Evolutionary conservation across 345 rosid genomes (phyloP), one percentile per base, ranked within the genome.

Genomic region (Aethionema arabicum): DNA sequence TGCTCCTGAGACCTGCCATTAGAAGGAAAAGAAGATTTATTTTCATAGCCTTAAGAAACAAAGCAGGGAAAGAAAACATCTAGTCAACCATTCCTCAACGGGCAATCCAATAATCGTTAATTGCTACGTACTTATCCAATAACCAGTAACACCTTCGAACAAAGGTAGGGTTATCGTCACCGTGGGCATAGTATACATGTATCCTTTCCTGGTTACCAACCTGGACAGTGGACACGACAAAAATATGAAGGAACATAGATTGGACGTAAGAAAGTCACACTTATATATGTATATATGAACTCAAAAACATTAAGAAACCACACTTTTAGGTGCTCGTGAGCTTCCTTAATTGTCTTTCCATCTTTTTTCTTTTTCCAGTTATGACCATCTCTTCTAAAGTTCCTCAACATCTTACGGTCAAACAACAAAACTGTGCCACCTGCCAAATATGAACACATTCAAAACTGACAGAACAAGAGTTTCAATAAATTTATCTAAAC

Each of bases 131-230:
- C 99, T 95, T 95, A 75, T 95, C 97, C 59, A 95, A 86, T 60
- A 95, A 82, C 99, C 99, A 95, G 64, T 95, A 95, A 82, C 97
- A 90, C 78, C 99, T 81, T 61, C 99, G 96, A 37, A 90, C 97
- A 72, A 95, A 95, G 11, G 99, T 87, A 30, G 88, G 85, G 56
- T 77, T 82, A 66, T 83, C 96, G 46, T 83, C 84, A 40, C 99
- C 99, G 15, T 95, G 99, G 6, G 99, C 99, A 73, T 95, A 95
- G 66, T 95, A 95, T 43, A 95, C 99, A 79, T 95, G 99, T 73
- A 95, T 88, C 80, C 99, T 90, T 74, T 95, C 99, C 54, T 87
- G 96, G 59, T 84, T 77, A 64, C 99, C 95, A 65, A 95, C 95
- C 99, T 95, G 63, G 39, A 56, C 32, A 67, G 11, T 56, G 11